These are phyloP conservation scores for Exophiala calicioides DNA, from an alignment of 2,329 filamentous ascomycete species.

Conservation along the genomic window DNA sequence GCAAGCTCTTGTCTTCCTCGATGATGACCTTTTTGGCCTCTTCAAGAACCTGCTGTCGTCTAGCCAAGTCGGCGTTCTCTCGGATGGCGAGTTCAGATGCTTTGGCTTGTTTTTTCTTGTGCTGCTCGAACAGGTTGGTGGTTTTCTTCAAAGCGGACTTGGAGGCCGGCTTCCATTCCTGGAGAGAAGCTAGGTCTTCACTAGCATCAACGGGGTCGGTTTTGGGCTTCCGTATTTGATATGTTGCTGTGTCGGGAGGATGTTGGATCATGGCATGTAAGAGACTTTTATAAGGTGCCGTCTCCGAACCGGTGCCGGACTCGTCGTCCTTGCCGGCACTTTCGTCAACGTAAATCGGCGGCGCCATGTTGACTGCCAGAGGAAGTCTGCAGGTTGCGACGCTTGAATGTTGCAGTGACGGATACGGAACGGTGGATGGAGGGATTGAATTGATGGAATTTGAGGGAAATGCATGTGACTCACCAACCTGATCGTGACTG, in stretches of 20 bases:
- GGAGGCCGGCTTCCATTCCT: slow-evolving; percentile 77
- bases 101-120: slow-evolving; percentile 83
- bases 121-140: slow-evolving; percentile 68
- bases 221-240: slow-evolving; percentile 68
- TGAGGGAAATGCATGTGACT: neutral
- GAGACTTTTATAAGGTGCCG: slow-evolving; percentile 78
- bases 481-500: too few relatives aligned
- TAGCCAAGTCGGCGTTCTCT: slow-evolving; percentile 71
- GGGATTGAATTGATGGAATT: too few relatives aligned
- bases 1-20: slow-evolving; percentile 70
- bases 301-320: slow-evolving; percentile 67
- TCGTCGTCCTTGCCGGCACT: slow-evolving; percentile 72
- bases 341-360: slow-evolving; percentile 74
- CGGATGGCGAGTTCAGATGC: slow-evolving; percentile 71
- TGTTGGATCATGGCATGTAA: slow-evolving; percentile 75
- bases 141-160: slow-evolving; percentile 88
- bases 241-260: slow-evolving; percentile 61
- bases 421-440: too few relatives aligned
- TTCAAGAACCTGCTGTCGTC: slow-evolving; percentile 71
- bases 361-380: slow-evolving; percentile 36
- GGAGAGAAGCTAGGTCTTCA: slow-evolving; percentile 63
- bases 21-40: slow-evolving; percentile 77
- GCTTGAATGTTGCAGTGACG: neutral
- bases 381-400: neutral
- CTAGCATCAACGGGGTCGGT: slow-evolving; percentile 61